Percentiles rank a stretch among this genome's conserved stretches.
These are phyloP conservation scores for Firmiana major DNA, from an alignment of 345 rosid species.

Conservation along the genomic window DNA sequence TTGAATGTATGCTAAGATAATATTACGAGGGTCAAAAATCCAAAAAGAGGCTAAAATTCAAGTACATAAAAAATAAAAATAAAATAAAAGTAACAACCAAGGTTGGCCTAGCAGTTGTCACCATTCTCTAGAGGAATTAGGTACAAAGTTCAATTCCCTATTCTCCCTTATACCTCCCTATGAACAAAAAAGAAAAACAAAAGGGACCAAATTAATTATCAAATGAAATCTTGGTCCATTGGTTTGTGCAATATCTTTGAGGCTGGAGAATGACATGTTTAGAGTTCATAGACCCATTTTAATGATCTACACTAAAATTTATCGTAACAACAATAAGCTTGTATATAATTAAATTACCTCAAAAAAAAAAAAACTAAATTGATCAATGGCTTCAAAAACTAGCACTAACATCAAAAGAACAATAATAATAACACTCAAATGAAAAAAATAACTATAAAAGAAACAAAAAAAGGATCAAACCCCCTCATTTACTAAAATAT, in stretches of 20 bases:
- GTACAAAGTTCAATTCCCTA: no score
- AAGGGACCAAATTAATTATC: neutral
- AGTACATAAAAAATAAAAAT: neutral
- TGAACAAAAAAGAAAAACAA: no score
- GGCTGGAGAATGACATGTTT: neutral
- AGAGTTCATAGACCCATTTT: conserved; percentile 3
- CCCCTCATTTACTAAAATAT: neutral
- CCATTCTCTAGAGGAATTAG: no score
- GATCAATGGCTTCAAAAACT: neutral
- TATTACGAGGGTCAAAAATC: neutral
- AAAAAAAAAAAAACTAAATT: neutral
- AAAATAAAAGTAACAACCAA: no score
- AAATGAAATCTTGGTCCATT: neutral
- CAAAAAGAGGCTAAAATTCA: neutral
- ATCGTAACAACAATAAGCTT: neutral
- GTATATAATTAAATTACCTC: neutral
- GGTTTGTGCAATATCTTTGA: neutral
- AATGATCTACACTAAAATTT: neutral
- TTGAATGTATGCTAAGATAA: neutral
- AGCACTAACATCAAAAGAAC: neutral
- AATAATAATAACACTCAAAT: neutral
- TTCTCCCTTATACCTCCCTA: no score
- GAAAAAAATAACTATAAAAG: neutral
- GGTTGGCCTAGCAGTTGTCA: no score
- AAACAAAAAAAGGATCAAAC: neutral